These are phyloP conservation scores for Didymella glomerata DNA, from an alignment of 2,329 filamentous ascomycete species.

Conservation along the genomic window DNA sequence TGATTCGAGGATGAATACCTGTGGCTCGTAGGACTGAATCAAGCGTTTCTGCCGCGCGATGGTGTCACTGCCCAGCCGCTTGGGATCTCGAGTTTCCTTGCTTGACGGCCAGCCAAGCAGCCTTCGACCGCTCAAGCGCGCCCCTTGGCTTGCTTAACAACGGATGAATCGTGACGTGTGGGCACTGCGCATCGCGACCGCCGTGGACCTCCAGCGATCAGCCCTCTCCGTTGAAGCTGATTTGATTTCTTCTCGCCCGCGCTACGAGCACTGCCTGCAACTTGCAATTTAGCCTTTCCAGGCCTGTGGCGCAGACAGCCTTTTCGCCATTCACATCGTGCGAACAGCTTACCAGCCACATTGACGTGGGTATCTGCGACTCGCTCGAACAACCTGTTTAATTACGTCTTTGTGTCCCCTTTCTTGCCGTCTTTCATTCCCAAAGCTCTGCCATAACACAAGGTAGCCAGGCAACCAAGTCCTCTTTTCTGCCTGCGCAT, in stretches of 20 bases:
- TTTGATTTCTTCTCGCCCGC: conserved; percentile 18
- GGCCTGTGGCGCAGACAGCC: conserved; percentile 11
- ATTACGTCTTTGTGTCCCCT: conserved; percentile 22
- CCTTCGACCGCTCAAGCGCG: conserved; percentile 30
- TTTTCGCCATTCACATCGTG: conserved; percentile 19
- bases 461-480: conserved; percentile 16
- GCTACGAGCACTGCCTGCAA: conserved; percentile 18
- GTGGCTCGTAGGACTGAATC: conserved; percentile 15
- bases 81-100: conserved; percentile 13
- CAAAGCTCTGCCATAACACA: conserved; percentile 12
- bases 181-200: conserved; percentile 21
- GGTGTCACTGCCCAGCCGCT: conserved; percentile 26
- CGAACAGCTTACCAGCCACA: conserved; percentile 20
- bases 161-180: conserved; percentile 31
- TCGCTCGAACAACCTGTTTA: conserved; percentile 20
- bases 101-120: conserved; percentile 15
- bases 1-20: conserved; percentile 18
- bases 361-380: conserved; percentile 9
- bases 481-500: conserved; percentile 1
- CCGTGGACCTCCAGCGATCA: conserved; percentile 9
- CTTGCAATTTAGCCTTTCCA: conserved; percentile 6
- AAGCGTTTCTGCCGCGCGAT: conserved; percentile 31
- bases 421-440: conserved; percentile 13
- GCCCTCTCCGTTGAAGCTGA: conserved; percentile 2
- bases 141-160: conserved; percentile 30